These are phyloP conservation scores for Aspergillus campestris DNA, from an alignment of 495 filamentous ascomycete species.

Conservation along the genomic window DNA sequence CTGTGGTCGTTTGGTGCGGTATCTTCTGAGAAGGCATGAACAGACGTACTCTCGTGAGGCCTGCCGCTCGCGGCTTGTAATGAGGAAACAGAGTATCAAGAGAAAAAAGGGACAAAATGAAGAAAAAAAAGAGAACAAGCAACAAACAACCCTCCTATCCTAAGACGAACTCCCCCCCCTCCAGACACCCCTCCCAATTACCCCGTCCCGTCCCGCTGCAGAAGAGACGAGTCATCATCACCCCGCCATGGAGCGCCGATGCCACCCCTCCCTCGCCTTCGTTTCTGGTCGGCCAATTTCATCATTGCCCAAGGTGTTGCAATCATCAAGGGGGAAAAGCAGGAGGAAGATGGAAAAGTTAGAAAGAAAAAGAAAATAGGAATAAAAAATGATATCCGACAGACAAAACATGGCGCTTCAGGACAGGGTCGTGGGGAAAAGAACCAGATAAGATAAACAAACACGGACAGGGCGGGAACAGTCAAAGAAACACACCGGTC, in stretches of 20 bases:
- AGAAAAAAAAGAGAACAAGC: conserved; percentile 5
- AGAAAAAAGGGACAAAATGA: too few relatives aligned
- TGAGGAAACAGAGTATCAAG: not conserved
- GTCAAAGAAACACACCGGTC: conserved; percentile 18
- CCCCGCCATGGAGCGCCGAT: too few relatives aligned
- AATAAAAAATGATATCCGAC: not conserved
- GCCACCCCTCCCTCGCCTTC: not conserved
- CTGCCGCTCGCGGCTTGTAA: conserved; percentile 16
- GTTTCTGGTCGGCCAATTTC: too few relatives aligned
- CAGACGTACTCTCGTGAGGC: conserved; percentile 20
- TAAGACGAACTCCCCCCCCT: conserved; percentile 3
- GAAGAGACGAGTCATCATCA: too few relatives aligned
- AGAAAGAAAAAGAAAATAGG: not conserved
- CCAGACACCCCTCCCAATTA: too few relatives aligned
- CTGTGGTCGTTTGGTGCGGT: conserved; percentile 16
- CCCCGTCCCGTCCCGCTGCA: too few relatives aligned
- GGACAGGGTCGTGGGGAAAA: not conserved
- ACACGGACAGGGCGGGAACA: conserved; percentile 4
- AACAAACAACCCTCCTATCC: conserved; percentile 6
- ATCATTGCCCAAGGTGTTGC: too few relatives aligned
- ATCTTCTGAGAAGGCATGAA: conserved; percentile 23
- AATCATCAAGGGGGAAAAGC: not conserved
- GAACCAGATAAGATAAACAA: not conserved
- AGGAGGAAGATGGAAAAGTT: not conserved
- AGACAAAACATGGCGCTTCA: conserved; percentile 7